A percentile compares a stretch with the other conserved stretches of the same genome.
Conservation (phyloP, 2,329 filamentous ascomycete species). For the Cercospora sojina region DNA sequence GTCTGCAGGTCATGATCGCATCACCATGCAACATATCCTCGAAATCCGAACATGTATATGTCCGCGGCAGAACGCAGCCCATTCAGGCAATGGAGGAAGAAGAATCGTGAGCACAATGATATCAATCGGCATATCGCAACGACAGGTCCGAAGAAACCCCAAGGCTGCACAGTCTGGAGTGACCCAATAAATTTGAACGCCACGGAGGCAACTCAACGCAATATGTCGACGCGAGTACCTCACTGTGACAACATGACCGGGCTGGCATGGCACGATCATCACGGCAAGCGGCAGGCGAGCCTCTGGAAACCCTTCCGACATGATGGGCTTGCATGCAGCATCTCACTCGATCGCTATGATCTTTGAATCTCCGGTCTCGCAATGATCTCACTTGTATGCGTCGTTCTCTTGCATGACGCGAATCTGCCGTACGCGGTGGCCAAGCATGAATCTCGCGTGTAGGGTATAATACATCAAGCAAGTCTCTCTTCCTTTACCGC, state of each 20-base stretch:
- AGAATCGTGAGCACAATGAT: not conserved
- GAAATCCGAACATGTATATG: not conserved
- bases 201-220: not conserved
- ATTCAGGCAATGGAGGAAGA: not conserved
- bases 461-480: not conserved
- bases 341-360: not conserved
- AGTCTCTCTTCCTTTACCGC: not conserved
- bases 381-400: conserved; percentile 2
- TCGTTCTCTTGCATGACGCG: conserved; percentile 1
- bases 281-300: not conserved
- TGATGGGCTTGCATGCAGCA: not conserved
- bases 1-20: not conserved
- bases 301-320: not conserved
- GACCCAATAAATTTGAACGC: not conserved
- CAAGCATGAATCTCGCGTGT: not conserved
- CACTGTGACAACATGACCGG: conserved; percentile 2
- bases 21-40: not conserved
- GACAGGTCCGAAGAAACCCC: not conserved
- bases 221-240: not conserved
- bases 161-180: not conserved
- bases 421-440: not conserved
- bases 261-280: not conserved
- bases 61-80: not conserved
- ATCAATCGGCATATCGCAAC: conserved; percentile 1
- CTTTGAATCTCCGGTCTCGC: not conserved